Conservation (phyloP, 1,284 basidiomycete genomes). For the Pseudozyma hubeiensis region DNA sequence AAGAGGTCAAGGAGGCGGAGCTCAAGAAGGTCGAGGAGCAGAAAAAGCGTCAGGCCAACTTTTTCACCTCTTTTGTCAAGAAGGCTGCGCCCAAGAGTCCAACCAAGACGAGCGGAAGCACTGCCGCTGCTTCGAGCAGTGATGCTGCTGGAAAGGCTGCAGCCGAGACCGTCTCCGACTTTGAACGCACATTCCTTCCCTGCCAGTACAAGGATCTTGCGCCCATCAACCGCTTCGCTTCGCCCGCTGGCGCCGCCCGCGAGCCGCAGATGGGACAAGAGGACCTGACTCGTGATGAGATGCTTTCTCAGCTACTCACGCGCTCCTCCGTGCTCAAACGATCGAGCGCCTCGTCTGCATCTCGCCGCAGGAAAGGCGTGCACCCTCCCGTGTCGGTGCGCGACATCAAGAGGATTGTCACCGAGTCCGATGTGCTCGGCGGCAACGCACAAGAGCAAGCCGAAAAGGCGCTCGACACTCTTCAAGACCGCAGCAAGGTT, state of each 20-base stretch:
- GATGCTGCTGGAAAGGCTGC: slow-evolving; percentile 17
- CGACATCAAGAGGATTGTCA: slow-evolving; percentile 64
- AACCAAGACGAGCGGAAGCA: slow-evolving; percentile 2
- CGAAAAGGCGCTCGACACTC: slow-evolving; percentile 51
- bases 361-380: slow-evolving; percentile 41
- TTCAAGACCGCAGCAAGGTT: slow-evolving; percentile 58
- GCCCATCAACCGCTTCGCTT: slow-evolving; percentile 58
- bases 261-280: slow-evolving; percentile 23
- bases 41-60: slow-evolving; percentile 52
- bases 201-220: slow-evolving; percentile 65
- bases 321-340: slow-evolving; percentile 20
- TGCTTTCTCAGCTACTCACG: slow-evolving; percentile 51
- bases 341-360: background rate
- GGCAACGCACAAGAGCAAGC: slow-evolving; percentile 61
- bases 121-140: slow-evolving; percentile 14
- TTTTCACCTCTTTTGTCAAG: slow-evolving; percentile 63
- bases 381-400: slow-evolving; percentile 60
- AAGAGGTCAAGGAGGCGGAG: slow-evolving; percentile 60
- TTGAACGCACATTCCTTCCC: slow-evolving; percentile 62
- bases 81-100: slow-evolving; percentile 43
- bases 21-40: slow-evolving; percentile 71
- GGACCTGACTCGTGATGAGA: slow-evolving; percentile 23
- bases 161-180: slow-evolving; percentile 42
- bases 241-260: background rate
- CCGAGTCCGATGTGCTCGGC: slow-evolving; percentile 64